Evolutionary conservation across 139 green algal species (phyloP), one percentile per base, ranked within the genome.

Genomic region (Chlorella sorokiniana): DNA sequence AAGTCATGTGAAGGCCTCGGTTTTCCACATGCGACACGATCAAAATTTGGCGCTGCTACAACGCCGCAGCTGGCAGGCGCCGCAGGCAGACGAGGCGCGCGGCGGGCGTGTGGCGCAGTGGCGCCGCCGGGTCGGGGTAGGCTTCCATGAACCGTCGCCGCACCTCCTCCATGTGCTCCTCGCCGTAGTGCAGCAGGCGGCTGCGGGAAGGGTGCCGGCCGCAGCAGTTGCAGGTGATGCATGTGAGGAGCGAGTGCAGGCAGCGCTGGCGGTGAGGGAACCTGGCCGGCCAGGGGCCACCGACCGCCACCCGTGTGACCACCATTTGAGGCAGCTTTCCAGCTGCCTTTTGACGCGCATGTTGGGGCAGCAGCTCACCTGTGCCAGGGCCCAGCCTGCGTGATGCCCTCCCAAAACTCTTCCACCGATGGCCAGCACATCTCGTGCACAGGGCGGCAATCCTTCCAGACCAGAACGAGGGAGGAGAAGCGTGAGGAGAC

Each of bases 161-260:
- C 48, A 83, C 45, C 35, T 69, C 45, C 40, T 76, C 65, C 78
- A 83, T 83, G 65, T 78, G 65, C 65, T 77, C 44, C 27, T 77
- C 65, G 0, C 78, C 78, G 25, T 70, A 56, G 14, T 45, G 52
- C 78, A 83, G 78, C 37, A 69, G 67, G 2, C 78, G 78, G 56
- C 75, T 76, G 69, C 68, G 51, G 68, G 14, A 23, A 4, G 35
- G 2, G 3, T n/a, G n/a, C n/a, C n/a, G n/a, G n/a, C n/a, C n/a
- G n/a, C n/a, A n/a, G n/a, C n/a, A n/a, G n/a, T n/a, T n/a, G n/a
- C n/a, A n/a, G n/a, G n/a, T n/a, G 68, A 41, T 25, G 40, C 23
- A 5, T 33, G 35, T 4, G 11, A 16, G 33, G 16, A 27, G 16
- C 10, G 35, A 31, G 20, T 27, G 44, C 18, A 35, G 25, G 68